Base-by-base conservation (phyloP, 352 stramenopile genomes). In the Phytophthora meadii region DNA sequence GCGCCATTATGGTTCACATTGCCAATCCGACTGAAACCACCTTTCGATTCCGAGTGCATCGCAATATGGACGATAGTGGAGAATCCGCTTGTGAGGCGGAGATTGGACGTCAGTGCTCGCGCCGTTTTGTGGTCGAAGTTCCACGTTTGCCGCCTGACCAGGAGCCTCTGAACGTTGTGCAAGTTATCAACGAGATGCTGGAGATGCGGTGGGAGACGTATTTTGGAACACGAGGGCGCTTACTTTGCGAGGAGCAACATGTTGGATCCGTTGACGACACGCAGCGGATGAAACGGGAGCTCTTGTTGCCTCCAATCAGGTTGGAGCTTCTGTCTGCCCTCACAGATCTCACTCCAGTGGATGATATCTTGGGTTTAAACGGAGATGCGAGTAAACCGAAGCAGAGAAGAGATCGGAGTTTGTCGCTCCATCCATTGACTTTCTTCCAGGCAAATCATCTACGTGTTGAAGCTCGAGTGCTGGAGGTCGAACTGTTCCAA, bases 1-100 rank as follows among this genome's bases (percentile, higher is more conserved):
- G 76, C 34, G 40, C 77, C 28, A 61, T 89, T 22, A 51, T 87
- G 5, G 65, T 89, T 6, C 72, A 93, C 19, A 52, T 93, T 2
- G 62, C 75, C 25, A 93, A 93, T 61, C 85, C 81, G 1, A 92
- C 82, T 0, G 82, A 92, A 71, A 93, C 82, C 5, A 77, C 74
- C 3, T 93, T 93, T 63, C 63, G 65, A 24, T 75, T 93, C 6
- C 68, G 73, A 6, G 49, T 90, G 22, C 68, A 54, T 7, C 46
- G 48, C 10, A n/a, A 45, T 19, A 30, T 60, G 49, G 57, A 65
- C 32, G 48, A 41, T 25, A 67, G 44, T 6, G 57, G 32, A 10
- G 53, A 59, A 8, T 15, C 48, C 14, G 44, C 36, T 24, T 76
- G 72, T 48, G 70, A 80, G 25, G 65, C 78, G 8, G 75, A 86